Percentiles rank a stretch among this genome's conserved stretches.
These are phyloP conservation scores for Triadica sebifera DNA, from an alignment of 345 rosid genomes.

Conservation along the genomic window DNA sequence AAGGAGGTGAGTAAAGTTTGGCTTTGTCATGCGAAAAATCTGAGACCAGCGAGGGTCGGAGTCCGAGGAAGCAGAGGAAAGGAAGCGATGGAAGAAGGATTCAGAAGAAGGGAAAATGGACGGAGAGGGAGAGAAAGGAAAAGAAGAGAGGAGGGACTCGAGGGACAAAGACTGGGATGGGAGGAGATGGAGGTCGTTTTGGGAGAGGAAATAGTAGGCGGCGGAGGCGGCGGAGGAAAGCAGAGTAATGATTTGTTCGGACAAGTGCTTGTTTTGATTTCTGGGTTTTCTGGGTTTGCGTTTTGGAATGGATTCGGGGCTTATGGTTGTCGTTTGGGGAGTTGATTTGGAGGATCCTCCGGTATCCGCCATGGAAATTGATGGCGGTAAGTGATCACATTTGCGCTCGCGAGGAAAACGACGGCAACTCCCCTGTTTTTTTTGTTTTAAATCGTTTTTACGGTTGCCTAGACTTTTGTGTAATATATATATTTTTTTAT, in stretches of 20 bases:
- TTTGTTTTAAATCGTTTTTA: no score
- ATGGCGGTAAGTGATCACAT: neutral
- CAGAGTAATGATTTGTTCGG: constrained; percentile 12
- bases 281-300: constrained; percentile 14
- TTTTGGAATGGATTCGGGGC: constrained; percentile 1
- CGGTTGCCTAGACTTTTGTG: neutral
- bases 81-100: constrained; percentile 50
- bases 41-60: constrained; percentile 55
- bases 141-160: constrained; percentile 40
- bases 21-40: constrained; percentile 56
- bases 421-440: neutral
- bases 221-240: constrained; percentile 48
- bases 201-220: constrained; percentile 45
- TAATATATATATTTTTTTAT: no score
- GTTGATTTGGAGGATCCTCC: constrained; percentile 1
- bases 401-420: neutral
- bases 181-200: constrained; percentile 44
- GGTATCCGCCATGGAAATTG: constrained; percentile 24
- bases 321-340: neutral
- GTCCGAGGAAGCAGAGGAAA: constrained; percentile 33
- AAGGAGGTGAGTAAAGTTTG: constrained; percentile 49
- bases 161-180: constrained; percentile 43
- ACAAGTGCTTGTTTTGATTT: constrained; percentile 18
- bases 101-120: constrained; percentile 3
- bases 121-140: constrained; percentile 25